Conservation (phyloP, 176 grass and related monocot species). For the Puya raimondii region DNA sequence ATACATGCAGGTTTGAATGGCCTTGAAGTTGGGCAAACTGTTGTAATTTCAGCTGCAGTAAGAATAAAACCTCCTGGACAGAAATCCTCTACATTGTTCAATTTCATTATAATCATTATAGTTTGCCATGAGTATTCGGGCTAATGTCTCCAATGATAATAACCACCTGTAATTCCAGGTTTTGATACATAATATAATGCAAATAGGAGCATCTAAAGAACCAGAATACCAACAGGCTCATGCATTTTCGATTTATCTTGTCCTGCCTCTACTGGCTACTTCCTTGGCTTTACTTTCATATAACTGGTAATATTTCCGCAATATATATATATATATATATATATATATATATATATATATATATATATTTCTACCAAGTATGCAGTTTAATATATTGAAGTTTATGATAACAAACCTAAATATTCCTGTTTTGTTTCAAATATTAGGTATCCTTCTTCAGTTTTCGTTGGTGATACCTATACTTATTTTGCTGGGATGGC, state of each 20-base stretch:
- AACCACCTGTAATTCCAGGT: conserved; percentile 43
- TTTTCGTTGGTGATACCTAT: conserved; percentile 99
- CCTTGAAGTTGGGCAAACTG: conserved; percentile 87
- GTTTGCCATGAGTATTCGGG: not conserved
- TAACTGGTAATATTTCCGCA: conserved; percentile 58
- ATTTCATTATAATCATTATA: not conserved
- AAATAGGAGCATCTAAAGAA: conserved; percentile 81
- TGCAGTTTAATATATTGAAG: not conserved
- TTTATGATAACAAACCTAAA: not conserved
- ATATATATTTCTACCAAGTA: too few relatives aligned
- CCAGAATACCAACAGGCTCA: conserved; percentile 83
- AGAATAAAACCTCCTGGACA: conserved; percentile 8
- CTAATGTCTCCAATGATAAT: conserved; percentile 12
- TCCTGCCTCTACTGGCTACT: conserved; percentile 73
- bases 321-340: too few relatives aligned
- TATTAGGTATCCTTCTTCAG: conserved; percentile 91
- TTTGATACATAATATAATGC: conserved; percentile 98
- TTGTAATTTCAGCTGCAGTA: conserved; percentile 96
- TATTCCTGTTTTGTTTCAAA: conserved; percentile 3
- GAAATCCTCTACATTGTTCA: not conserved
- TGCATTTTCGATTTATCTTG: conserved; percentile 95
- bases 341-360: too few relatives aligned
- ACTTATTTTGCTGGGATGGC: conserved; percentile 99
- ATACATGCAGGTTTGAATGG: conserved; percentile 98
- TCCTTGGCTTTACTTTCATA: conserved; percentile 85